Percentiles rank a stretch among this genome's conserved stretches.
phyloP scores from a whole-genome alignment of 2,329 filamentous ascomycete species.

The Phaeomoniella chlamydospora region DNA sequence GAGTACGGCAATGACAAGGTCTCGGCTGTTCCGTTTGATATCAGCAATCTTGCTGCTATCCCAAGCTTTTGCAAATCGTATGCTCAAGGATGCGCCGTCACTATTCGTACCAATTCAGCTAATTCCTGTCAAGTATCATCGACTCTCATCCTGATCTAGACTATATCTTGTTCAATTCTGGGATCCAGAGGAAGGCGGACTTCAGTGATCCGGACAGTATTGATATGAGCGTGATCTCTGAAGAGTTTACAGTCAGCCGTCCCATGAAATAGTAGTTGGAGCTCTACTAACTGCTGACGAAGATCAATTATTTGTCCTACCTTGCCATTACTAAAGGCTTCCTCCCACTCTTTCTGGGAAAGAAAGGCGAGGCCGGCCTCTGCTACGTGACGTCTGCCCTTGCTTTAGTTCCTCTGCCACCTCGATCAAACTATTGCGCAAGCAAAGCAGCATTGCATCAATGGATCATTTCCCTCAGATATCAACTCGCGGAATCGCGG shows the following conservation, averaged over 20 bases:
- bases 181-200: conserved; percentile 36
- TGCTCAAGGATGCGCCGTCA: neutral
- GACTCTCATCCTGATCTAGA: conserved; percentile 34
- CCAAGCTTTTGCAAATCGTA: conserved; percentile 25
- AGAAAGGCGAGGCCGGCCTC: conserved; percentile 26
- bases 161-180: conserved; percentile 37
- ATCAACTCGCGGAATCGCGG: conserved; percentile 32
- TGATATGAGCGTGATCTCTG: conserved; percentile 25
- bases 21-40: conserved; percentile 32
- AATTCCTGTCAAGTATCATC: conserved; percentile 14
- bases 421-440: conserved; percentile 38
- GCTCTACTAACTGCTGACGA: neutral
- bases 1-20: conserved; percentile 32
- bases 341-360: conserved; percentile 32
- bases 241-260: conserved; percentile 22
- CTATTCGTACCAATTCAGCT: conserved; percentile 6
- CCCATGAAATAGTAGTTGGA: neutral
- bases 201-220: conserved; percentile 33
- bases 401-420: conserved; percentile 32
- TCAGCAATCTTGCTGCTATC: conserved; percentile 33
- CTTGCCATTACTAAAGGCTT: conserved; percentile 35
- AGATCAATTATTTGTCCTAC: conserved; percentile 35
- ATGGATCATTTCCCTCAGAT: conserved; percentile 35
- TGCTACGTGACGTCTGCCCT: conserved; percentile 36
- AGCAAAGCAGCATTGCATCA: conserved; percentile 41